Evolutionary conservation across 2,329 filamentous ascomycete genomes (phyloP).

Genomic region (Claviceps purpurea): DNA sequence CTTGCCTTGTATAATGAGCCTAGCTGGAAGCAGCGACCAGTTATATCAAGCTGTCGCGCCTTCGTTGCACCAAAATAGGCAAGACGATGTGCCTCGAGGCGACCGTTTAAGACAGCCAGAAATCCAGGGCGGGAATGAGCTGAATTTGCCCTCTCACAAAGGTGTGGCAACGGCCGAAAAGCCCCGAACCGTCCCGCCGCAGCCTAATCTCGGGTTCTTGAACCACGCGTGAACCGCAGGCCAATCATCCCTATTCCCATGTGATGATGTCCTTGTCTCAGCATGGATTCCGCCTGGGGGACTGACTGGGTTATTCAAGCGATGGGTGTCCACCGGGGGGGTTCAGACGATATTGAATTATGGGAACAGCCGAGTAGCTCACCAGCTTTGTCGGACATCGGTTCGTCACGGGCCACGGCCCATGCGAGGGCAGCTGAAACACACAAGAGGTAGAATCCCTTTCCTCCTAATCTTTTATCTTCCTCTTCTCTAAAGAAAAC

Average conservation of each 20-base stretch:
- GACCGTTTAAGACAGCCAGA: not conserved
- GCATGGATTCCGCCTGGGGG: too few relatives aligned
- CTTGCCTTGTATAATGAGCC: not conserved
- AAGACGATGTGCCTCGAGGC: not conserved
- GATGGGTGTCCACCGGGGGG: not conserved
- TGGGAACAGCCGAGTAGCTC: not conserved
- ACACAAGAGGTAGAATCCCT: not conserved
- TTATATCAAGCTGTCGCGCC: not conserved
- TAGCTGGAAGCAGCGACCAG: not conserved
- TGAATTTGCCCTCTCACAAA: not conserved
- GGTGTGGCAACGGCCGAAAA: not conserved
- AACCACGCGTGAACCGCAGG: not conserved
- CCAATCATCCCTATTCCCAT: not conserved
- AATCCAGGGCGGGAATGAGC: not conserved
- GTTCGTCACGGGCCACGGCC: not conserved
- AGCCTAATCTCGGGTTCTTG: not conserved
- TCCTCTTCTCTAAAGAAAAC: not conserved
- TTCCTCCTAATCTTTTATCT: too few relatives aligned
- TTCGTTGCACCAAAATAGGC: not conserved
- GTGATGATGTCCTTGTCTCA: not conserved
- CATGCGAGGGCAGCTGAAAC: not conserved
- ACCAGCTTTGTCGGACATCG: not conserved
- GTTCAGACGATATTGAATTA: not conserved
- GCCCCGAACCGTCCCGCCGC: not conserved
- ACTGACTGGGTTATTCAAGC: not conserved